phyloP scores from a whole-genome alignment of 2,329 filamentous ascomycete genomes.

The Ceratocystis variospora region DNA sequence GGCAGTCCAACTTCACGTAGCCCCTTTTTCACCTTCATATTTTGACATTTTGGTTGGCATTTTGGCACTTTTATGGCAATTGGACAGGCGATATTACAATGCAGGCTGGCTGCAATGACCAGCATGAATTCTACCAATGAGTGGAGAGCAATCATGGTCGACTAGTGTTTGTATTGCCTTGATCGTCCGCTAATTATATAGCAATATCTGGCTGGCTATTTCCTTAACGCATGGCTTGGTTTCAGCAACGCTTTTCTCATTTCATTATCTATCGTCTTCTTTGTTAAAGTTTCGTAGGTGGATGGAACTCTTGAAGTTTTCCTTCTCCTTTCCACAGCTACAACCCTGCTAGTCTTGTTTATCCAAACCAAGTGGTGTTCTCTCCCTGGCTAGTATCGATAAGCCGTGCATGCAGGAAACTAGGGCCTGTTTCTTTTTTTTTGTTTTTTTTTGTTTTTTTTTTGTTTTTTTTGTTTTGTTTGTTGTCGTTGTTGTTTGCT shows the following conservation, averaged over 20 bases:
- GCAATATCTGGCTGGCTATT: no score
- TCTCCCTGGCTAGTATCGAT: background rate
- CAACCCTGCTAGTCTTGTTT: background rate
- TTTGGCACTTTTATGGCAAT: background rate
- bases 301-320: background rate
- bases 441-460: background rate
- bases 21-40: background rate
- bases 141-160: background rate
- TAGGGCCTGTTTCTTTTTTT: background rate
- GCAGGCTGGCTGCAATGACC: background rate
- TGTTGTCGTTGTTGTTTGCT: background rate
- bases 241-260: no score
- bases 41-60: background rate
- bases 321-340: background rate
- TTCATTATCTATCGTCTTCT: no score
- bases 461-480: background rate
- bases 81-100: background rate
- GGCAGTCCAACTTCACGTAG: background rate
- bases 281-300: no score
- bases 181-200: no score
- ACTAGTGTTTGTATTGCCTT: no score
- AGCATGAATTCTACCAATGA: background rate
- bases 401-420: background rate
- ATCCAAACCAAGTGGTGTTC: background rate
- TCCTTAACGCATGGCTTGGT: no score